phyloP scores from a whole-genome alignment of 441 rosid genomes.

The Pelargonium myrrhifolium region DNA sequence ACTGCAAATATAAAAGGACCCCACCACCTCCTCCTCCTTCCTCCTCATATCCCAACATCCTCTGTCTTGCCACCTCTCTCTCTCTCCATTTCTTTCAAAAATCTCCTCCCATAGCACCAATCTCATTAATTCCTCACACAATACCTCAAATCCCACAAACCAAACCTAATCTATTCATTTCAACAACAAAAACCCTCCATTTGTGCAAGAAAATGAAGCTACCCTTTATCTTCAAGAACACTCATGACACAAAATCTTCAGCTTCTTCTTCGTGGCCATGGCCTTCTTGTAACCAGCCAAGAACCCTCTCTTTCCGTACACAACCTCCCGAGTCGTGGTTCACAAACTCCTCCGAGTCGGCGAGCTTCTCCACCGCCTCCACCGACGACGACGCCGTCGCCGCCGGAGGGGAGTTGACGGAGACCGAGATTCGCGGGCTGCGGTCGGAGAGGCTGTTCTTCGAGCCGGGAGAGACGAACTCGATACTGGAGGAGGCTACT shows the following conservation, averaged over 20 bases:
- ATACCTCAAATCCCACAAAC: not conserved
- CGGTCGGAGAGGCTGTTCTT: slow-evolving; percentile 62
- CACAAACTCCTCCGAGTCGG: slow-evolving; percentile 28
- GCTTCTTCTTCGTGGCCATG: slow-evolving; percentile 42
- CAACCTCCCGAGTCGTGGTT: slow-evolving; percentile 26
- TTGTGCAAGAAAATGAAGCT: slow-evolving; percentile 41
- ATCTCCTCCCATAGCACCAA: not conserved
- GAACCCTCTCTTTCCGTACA: slow-evolving; percentile 56
- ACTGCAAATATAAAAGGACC: slow-evolving; percentile 1
- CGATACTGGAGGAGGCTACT: slow-evolving; percentile 50
- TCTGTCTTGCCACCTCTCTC: not conserved
- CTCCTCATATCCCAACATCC: not conserved
- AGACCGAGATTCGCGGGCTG: slow-evolving; percentile 47
- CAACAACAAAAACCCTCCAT: not conserved
- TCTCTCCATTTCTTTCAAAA: not conserved
- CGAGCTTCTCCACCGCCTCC: slow-evolving; percentile 30
- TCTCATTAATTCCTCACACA: not conserved
- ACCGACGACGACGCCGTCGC: slow-evolving; percentile 14
- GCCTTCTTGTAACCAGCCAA: slow-evolving; percentile 70
- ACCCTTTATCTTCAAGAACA: slow-evolving; percentile 36
- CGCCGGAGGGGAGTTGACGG: slow-evolving; percentile 29
- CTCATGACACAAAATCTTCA: slow-evolving; percentile 26
- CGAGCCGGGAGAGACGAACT: slow-evolving; percentile 54
- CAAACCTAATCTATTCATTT: not conserved
- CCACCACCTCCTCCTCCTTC: not conserved